phyloP scores from a whole-genome alignment of 2,329 filamentous ascomycete genomes.

The Aspergillus pseudonomiae region DNA sequence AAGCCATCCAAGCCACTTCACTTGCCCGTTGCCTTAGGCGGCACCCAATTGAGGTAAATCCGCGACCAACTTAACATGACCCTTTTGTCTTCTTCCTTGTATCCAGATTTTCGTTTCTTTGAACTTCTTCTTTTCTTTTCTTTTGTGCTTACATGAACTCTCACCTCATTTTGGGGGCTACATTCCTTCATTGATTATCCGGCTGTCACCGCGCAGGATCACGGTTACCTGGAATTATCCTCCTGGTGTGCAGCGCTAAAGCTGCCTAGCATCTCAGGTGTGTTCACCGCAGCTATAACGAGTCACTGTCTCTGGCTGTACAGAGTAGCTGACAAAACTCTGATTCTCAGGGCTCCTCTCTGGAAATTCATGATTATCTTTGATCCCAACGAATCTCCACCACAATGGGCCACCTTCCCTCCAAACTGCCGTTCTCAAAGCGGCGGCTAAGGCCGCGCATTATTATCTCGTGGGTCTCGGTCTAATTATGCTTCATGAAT shows the following conservation, averaged over 20 bases:
- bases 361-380: background rate
- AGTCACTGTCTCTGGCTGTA: background rate
- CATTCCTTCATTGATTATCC: background rate
- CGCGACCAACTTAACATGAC: background rate
- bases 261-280: background rate
- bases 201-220: slow-evolving; percentile 13
- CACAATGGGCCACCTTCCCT: slow-evolving; percentile 35
- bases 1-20: slow-evolving; percentile 5
- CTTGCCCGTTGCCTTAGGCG: slow-evolving; percentile 7
- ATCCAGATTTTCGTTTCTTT: background rate
- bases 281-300: background rate
- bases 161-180: background rate
- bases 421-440: slow-evolving; percentile 58
- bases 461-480: slow-evolving; percentile 53
- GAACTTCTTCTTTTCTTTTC: background rate
- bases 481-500: slow-evolving; percentile 6
- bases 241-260: background rate
- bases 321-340: background rate
- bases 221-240: slow-evolving; percentile 8
- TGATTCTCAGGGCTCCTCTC: background rate
- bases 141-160: background rate
- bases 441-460: slow-evolving; percentile 54
- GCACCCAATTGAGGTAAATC: slow-evolving; percentile 2
- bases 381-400: background rate
- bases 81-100: background rate